Conservation (phyloP, 176 grass and related monocot species). For the Chrysopogon serrulatus region DNA sequence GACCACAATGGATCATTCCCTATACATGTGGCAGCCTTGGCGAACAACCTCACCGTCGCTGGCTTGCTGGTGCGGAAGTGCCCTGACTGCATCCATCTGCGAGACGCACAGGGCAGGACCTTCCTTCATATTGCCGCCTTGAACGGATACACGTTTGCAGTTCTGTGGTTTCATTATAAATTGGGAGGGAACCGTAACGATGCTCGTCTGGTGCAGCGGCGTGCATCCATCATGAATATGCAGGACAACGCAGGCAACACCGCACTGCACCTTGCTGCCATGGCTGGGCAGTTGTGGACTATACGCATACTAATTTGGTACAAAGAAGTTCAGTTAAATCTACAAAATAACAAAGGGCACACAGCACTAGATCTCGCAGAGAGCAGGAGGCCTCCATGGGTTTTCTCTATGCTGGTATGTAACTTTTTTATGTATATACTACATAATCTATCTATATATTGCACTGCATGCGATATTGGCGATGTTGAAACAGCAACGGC, state of each 20-base stretch:
- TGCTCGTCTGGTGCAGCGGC: no score
- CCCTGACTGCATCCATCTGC: background rate
- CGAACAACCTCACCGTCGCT: background rate
- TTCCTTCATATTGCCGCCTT: background rate
- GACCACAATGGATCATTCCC: background rate
- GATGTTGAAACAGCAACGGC: no score
- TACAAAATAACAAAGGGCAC: background rate
- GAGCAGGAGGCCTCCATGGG: background rate
- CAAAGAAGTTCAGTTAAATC: background rate
- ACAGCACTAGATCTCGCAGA: background rate
- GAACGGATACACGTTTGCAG: no score
- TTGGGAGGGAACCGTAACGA: no score
- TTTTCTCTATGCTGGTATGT: background rate
- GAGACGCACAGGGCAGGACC: background rate
- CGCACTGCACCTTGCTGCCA: conserved; percentile 17
- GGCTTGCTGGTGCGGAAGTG: background rate
- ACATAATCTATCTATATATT: no score
- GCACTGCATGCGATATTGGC: no score
- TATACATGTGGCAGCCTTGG: background rate
- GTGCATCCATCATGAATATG: background rate
- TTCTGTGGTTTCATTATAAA: no score
- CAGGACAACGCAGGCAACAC: conserved; percentile 27
- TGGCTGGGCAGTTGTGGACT: background rate
- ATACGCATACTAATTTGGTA: background rate
- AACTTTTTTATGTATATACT: no score